Evolutionary conservation across 164 flowering plant genomes (phyloP), one percentile per base, ranked within the genome.

Genomic region (Stephania cephalantha): DNA sequence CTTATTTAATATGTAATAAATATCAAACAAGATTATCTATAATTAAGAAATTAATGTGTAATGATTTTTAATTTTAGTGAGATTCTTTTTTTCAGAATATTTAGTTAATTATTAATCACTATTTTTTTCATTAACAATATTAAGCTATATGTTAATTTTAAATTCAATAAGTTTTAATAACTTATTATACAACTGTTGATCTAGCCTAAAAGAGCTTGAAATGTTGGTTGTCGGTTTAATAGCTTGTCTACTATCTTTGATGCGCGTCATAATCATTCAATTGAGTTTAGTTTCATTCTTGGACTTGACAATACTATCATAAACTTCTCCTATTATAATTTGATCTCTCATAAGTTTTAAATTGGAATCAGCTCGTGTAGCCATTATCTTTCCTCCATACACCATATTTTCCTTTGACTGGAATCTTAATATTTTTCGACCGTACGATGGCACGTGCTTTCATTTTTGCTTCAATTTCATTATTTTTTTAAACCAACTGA

Each of bases 361-460:
- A 29, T 79, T 79, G 44, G 88, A 81, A 79, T 86, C 88, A 58
- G 97, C 81, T 74, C 88, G 87, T 90, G 76, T 82, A 89, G 31
- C 85, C 88, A 78, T 83, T 89, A 61, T 94, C 97, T 88, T 80
- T 87, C 84, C 94, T 88, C 98, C 98, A 94, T 84, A 92, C 88
- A 73, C 91, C 87, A 78, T 91, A 94, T 80, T 88, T 94, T 67
- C 92, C 93, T 78, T 74, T 83, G 75, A 75, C 74, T 13, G 84
- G 77, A 64, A 87, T 86, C 69, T 92, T 88, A 50, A 89, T 68
- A 52, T 75, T 80, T 81, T 77, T 77, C 52, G 93, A 83, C 29
- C 86, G 84, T 79, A 84, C 86, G 75, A 91, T 84, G 69, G 95
- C 95, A 61, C 90, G 90, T 73, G 45, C 82, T 80, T 83, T 83